Evolutionary conservation across 257 asterid species (phyloP), one percentile per base, ranked within the genome.

Genomic region (Salvia rosmarinus): DNA sequence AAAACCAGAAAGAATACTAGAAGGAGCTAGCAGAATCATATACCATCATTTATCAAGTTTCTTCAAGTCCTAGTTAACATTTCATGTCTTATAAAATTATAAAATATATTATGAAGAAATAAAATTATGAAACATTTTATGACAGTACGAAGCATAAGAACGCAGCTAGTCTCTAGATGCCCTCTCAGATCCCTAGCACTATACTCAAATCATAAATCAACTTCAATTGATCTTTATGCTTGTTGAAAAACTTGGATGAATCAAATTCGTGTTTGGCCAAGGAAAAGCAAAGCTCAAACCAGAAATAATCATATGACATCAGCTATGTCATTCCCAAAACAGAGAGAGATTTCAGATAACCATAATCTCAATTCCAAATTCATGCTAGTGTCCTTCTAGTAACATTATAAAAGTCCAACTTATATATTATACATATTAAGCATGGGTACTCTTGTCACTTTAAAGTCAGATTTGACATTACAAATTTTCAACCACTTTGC

Each of bases 261-360:
- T 47, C 64, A 72, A 25, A 34, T 61, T 62, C 77, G 37, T 34
- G 40, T 16, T 23, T 35, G 64, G 44, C 49, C 20, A 60, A 62
- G 44, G 19, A 21, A 49, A 13, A 40, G 42, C 55, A 72, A 35
- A 19, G 40, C 42, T 47, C 70, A 30, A n/a, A 7, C 32, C 30
- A 17, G 21, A 37, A 40, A 50, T 52, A n/a, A 34, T n/a, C 20
- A 3, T 35, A 2, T 37, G 6, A 63, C 4, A 35, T 25, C 9
- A 17, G 8, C n/a, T 43, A n/a, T 2, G 47, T 11, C 12, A 40
- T 42, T 42, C 13, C 11, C 17, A 12, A 21, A 21, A 42, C 9
- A 21, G 30, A 13, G 35, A 72, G 32, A 43, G 63, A 19, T 47
- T 61, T 30, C 30, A 20, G 8, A 49, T 23, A 60, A 46, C 17